Conservation (phyloP, 176 grass and related monocot genomes). For the Calamus simplicifolius region DNA sequence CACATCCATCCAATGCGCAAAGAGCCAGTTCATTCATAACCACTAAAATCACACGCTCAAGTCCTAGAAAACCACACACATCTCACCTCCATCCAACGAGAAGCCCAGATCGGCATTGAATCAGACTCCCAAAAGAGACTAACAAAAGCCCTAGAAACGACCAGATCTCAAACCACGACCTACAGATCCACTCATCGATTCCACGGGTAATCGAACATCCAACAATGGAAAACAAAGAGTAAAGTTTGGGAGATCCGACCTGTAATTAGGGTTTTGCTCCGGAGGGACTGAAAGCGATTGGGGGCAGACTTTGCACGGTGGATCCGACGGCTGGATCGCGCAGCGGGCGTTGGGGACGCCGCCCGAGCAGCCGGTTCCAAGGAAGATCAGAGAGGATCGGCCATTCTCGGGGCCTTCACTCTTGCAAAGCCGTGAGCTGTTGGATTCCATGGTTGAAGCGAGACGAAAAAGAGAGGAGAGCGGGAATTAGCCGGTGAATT, state of each 20-base stretch:
- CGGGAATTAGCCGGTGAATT: too few species aligned
- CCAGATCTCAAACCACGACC: too few species aligned
- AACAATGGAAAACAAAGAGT: neutral
- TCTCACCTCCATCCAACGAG: too few species aligned
- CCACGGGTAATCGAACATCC: neutral
- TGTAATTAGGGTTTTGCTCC: conserved; percentile 86
- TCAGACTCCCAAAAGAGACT: too few species aligned
- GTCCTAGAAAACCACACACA: too few species aligned
- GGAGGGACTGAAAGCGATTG: conserved; percentile 70
- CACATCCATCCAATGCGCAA: too few species aligned
- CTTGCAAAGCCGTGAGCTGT: neutral
- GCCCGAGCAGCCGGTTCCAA: conserved; percentile 91
- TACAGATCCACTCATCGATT: neutral
- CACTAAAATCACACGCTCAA: too few species aligned
- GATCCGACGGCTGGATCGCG: conserved; percentile 79
- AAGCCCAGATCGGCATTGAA: too few species aligned
- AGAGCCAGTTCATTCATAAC: too few species aligned
- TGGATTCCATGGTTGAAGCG: too few species aligned
- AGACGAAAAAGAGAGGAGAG: too few species aligned
- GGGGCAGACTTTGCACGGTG: conserved; percentile 78
- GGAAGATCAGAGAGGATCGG: conserved; percentile 65
- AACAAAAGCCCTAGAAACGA: too few species aligned
- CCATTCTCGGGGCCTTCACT: neutral
- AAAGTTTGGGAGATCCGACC: conserved; percentile 21
- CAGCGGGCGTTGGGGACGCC: conserved; percentile 88